These are phyloP conservation scores for Psilocybe tampanensis DNA, from an alignment of 768 basidiomycete species.

Conservation along the genomic window DNA sequence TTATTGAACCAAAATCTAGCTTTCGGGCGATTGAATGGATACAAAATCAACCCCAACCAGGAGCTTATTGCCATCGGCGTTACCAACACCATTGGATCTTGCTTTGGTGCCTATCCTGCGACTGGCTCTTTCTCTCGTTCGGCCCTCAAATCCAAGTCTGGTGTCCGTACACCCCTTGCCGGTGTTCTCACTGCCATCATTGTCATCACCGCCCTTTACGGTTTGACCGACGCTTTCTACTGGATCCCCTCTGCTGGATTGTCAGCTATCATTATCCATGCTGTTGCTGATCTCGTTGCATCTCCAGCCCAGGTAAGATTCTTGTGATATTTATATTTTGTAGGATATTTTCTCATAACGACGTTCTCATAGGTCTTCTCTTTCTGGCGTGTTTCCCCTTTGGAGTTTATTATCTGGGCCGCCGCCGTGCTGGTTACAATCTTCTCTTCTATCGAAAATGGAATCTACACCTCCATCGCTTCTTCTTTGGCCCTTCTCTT, in stretches of 20 bases:
- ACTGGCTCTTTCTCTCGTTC: constrained; percentile 99
- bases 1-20: constrained; percentile 43
- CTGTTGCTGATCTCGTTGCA: constrained; percentile 86
- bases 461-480: constrained; percentile 86
- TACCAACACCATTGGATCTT: constrained; percentile 86
- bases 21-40: constrained; percentile 92
- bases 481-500: constrained; percentile 81
- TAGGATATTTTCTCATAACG: neutral
- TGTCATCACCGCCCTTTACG: constrained; percentile 93
- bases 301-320: constrained; percentile 60
- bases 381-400: constrained; percentile 93
- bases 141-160: constrained; percentile 93
- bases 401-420: constrained; percentile 89
- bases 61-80: constrained; percentile 98
- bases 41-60: constrained; percentile 93
- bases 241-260: constrained; percentile 84
- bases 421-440: constrained; percentile 89
- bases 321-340: neutral
- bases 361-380: constrained; percentile 59
- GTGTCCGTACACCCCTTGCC: constrained; percentile 93
- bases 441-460: constrained; percentile 93
- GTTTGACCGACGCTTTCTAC: constrained; percentile 89
- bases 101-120: constrained; percentile 92
- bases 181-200: constrained; percentile 85
- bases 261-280: constrained; percentile 95